phyloP scores from a whole-genome alignment of 768 basidiomycete genomes.

The Auricularia heimuer region DNA sequence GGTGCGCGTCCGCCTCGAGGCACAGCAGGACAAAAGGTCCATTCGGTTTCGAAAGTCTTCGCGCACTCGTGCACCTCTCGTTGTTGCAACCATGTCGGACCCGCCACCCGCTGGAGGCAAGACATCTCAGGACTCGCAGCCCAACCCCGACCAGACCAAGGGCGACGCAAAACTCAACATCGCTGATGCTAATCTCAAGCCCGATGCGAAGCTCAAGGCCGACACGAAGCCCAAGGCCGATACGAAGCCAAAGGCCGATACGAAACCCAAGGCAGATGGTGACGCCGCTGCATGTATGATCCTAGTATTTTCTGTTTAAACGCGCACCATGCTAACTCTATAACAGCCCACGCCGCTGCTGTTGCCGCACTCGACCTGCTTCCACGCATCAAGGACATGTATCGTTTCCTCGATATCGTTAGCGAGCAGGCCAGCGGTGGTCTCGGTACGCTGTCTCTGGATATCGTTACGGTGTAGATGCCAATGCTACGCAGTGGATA shows the following conservation, averaged over 20 bases:
- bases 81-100: too few relatives aligned
- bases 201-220: too few relatives aligned
- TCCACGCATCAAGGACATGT: conserved; percentile 34
- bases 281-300: too few relatives aligned
- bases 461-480: neutral
- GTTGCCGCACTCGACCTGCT: conserved; percentile 2
- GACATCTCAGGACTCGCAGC: too few relatives aligned
- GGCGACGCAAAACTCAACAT: neutral
- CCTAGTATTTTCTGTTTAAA: too few relatives aligned
- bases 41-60: too few relatives aligned
- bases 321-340: neutral
- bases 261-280: too few relatives aligned
- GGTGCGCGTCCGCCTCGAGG: neutral
- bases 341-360: neutral
- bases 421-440: conserved; percentile 41
- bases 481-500: conserved; percentile 35
- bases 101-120: too few relatives aligned
- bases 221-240: too few relatives aligned
- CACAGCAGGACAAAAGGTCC: neutral
- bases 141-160: neutral
- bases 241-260: too few relatives aligned
- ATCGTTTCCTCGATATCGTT: conserved; percentile 44
- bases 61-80: too few relatives aligned
- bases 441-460: conserved; percentile 20
- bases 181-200: too few relatives aligned